Base-by-base conservation (phyloP, 371 early-diverging fungal genomes). In the Capniomyces stellatus region DNA sequence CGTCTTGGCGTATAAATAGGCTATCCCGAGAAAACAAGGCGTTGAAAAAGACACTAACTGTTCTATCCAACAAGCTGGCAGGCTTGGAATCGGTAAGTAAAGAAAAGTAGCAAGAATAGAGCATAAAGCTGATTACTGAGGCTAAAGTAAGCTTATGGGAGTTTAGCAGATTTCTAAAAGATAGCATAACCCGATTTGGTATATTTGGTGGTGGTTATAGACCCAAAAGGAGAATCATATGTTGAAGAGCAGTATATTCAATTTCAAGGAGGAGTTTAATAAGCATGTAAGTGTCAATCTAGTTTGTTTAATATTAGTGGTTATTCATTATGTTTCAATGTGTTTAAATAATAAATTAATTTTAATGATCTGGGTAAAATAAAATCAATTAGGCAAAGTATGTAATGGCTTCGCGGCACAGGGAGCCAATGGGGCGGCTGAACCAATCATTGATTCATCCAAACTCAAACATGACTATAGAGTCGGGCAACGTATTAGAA, bases 261-360 rank as follows among this genome's bases (percentile, higher is more conserved):
- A 80, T 56, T 82, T 87, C 54, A 75, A 78, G 8, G 79, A 82
- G 29, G 82, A 86, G 64, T 76, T 85, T 0, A 82, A 81, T 46
- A 78, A 76, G 43, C 81, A 84, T 56, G 79, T 77, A 35, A 71
- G 67, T n/a, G n/a, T 3, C 28, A 3, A n/a, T 49, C 3, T 49
- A 30, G 28, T 55, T 60, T 57, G 54, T n/a, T n/a, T n/a, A n/a
- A n/a, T n/a, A n/a, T n/a, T n/a, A n/a, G n/a, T n/a, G n/a, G n/a
- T n/a, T n/a, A n/a, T n/a, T n/a, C n/a, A n/a, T n/a, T n/a, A n/a
- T n/a, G n/a, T n/a, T n/a, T n/a, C n/a, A n/a, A n/a, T n/a, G n/a
- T n/a, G n/a, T n/a, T n/a, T n/a, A n/a, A n/a, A n/a, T n/a, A n/a
- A n/a, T n/a, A n/a, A n/a, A 28, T 57, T 53, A n/a, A 64, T 50